Conservation (phyloP, 2,329 filamentous ascomycete genomes). For the Aspergillus phoenicis region DNA sequence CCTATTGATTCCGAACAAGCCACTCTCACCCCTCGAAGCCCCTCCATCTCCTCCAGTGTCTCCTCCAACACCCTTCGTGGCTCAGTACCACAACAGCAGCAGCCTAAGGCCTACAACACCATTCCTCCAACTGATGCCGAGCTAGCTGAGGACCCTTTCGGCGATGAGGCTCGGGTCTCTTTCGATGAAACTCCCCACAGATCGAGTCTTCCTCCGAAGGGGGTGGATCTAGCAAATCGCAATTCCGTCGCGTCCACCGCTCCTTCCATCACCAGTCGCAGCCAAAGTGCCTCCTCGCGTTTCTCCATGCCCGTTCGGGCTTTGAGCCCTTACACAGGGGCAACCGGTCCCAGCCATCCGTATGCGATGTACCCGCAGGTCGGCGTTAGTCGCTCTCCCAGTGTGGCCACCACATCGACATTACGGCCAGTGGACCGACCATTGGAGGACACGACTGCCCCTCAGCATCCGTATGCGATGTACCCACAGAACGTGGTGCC, state of each 20-base stretch:
- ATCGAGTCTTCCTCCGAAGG: conserved; percentile 41
- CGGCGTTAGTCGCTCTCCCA: conserved; percentile 58
- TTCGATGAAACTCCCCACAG: conserved; percentile 34
- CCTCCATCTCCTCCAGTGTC: conserved; percentile 35
- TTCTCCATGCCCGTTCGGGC: conserved; percentile 49
- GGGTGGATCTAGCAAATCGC: conserved; percentile 32
- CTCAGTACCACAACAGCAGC: conserved; percentile 23
- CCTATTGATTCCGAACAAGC: conserved; percentile 40
- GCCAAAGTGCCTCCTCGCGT: conserved; percentile 48
- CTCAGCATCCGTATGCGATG: conserved; percentile 82
- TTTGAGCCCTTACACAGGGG: conserved; percentile 69
- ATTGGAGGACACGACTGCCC: conserved; percentile 64
- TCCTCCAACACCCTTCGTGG: conserved; percentile 39
- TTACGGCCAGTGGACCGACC: conserved; percentile 60
- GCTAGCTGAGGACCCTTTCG: conserved; percentile 37
- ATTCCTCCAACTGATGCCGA: conserved; percentile 28
- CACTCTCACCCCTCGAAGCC: conserved; percentile 33
- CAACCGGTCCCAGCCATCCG: conserved; percentile 76
- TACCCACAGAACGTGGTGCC: conserved; percentile 77
- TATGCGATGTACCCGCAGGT: conserved; percentile 84
- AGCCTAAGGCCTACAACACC: conserved; percentile 26
- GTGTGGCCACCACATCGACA: conserved; percentile 72
- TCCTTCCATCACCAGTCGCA: conserved; percentile 41
- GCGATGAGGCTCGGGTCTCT: conserved; percentile 38
- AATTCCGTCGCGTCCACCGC: conserved; percentile 37